A percentile compares a stretch with the other conserved stretches of the same genome.
phyloP scores from a whole-genome alignment of 2,329 filamentous ascomycete species.

The Onygenales sp. region DNA sequence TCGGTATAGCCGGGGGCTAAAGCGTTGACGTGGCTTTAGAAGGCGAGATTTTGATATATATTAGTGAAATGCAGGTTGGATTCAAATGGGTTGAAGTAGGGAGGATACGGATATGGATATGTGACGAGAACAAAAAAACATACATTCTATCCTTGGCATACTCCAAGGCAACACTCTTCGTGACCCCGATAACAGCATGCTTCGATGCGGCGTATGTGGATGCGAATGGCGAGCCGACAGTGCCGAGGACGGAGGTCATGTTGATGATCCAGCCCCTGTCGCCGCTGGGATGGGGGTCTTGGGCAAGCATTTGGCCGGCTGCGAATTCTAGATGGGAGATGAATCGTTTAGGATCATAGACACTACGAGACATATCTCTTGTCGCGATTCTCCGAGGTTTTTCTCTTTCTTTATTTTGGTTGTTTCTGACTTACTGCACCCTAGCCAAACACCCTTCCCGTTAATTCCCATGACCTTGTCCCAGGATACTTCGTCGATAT shows the following conservation, averaged over 20 bases:
- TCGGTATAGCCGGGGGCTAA: constrained; percentile 42
- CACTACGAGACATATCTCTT: not conserved
- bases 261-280: constrained; percentile 30
- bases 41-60: not conserved
- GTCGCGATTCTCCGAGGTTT: not conserved
- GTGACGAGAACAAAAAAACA: not conserved
- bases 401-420: not conserved
- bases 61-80: not conserved
- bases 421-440: constrained; percentile 21
- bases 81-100: not conserved
- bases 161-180: constrained; percentile 40
- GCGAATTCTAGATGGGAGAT: constrained; percentile 19
- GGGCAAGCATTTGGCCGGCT: constrained; percentile 29
- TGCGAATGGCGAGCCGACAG: constrained; percentile 17
- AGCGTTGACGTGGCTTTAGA: constrained; percentile 38
- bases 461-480: constrained; percentile 33
- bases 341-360: not conserved
- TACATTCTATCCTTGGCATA: constrained; percentile 38
- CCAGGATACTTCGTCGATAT: constrained; percentile 37
- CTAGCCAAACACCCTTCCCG: constrained; percentile 30
- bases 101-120: too few species aligned
- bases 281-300: constrained; percentile 23
- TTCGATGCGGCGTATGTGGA: constrained; percentile 39
- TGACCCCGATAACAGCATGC: constrained; percentile 42
- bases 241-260: constrained; percentile 22